Percentiles rank a stretch among this genome's conserved stretches.
These are phyloP conservation scores for Friedmanniomyces simplex DNA, from an alignment of 495 filamentous ascomycete species.

Conservation along the genomic window DNA sequence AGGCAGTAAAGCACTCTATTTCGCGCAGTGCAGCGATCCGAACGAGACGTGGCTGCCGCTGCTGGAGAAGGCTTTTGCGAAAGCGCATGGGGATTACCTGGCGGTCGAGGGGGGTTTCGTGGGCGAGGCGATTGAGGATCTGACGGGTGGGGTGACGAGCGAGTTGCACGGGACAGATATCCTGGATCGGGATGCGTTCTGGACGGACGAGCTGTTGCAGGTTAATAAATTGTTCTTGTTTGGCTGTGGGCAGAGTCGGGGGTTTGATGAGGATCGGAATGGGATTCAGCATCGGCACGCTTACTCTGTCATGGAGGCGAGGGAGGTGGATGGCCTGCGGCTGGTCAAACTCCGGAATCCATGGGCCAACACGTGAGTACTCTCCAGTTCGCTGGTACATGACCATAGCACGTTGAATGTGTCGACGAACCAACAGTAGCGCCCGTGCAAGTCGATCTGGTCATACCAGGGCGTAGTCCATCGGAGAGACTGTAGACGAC, in stretches of 20 bases:
- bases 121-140: conserved; percentile 79
- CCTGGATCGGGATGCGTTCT: conserved; percentile 75
- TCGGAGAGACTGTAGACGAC: conserved; percentile 44
- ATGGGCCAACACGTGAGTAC: conserved; percentile 62
- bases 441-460: not conserved
- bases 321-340: conserved; percentile 61
- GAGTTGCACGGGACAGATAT: conserved; percentile 72
- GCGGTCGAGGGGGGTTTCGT: conserved; percentile 77
- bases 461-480: not conserved
- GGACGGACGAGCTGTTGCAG: conserved; percentile 71
- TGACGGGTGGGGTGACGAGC: conserved; percentile 81
- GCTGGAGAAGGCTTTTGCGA: conserved; percentile 90
- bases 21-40: conserved; percentile 70
- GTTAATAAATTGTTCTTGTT: conserved; percentile 83
- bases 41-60: conserved; percentile 92
- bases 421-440: too few species aligned
- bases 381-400: too few species aligned
- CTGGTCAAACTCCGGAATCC: conserved; percentile 73
- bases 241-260: conserved; percentile 57
- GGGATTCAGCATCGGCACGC: conserved; percentile 73
- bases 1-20: conserved; percentile 66
- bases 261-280: conserved; percentile 43
- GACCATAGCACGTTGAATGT: too few species aligned
- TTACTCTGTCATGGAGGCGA: conserved; percentile 77
- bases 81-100: conserved; percentile 78